Evolutionary conservation across 352 stramenopile genomes (phyloP).

Genomic region (Globisporangium cylindrosporum): DNA sequence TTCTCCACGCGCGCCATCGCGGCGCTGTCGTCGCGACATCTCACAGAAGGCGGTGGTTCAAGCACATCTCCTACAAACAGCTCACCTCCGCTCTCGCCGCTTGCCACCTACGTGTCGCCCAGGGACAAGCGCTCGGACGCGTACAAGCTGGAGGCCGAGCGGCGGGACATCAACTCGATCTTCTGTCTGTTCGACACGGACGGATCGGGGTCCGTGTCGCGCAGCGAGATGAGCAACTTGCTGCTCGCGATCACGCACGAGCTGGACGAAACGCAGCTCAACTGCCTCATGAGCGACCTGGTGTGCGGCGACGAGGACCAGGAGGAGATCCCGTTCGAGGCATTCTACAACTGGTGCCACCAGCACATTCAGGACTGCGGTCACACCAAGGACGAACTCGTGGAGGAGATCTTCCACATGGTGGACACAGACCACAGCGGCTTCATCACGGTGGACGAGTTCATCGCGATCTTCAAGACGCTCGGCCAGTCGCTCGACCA

Average conservation of each 20-base stretch:
- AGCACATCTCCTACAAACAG: background rate
- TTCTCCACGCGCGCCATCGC: background rate
- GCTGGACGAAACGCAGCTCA: conserved; percentile 56
- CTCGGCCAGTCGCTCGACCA: conserved; percentile 68
- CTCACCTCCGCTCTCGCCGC: conserved; percentile 45
- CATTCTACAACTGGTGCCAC: conserved; percentile 74
- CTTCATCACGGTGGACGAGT: conserved; percentile 72
- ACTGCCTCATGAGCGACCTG: conserved; percentile 55
- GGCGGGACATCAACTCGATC: conserved; percentile 68
- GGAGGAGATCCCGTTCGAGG: conserved; percentile 58
- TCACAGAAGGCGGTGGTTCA: background rate
- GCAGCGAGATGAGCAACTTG: conserved; percentile 57
- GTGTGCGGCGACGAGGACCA: conserved; percentile 29
- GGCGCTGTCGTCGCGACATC: background rate
- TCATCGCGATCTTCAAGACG: conserved; percentile 68
- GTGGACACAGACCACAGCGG: conserved; percentile 58
- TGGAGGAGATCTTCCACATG: conserved; percentile 72
- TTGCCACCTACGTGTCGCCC: conserved; percentile 42
- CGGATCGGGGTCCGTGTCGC: conserved; percentile 54
- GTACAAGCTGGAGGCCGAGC: conserved; percentile 59
- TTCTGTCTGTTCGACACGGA: conserved; percentile 70
- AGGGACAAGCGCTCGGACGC: conserved; percentile 49
- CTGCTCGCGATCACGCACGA: conserved; percentile 64
- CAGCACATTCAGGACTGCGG: conserved; percentile 51
- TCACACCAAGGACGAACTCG: conserved; percentile 55